Evolutionary conservation across 371 early-diverging fungal genomes (phyloP), one percentile per base, ranked within the genome.

Genomic region (Mortierella sp.): DNA sequence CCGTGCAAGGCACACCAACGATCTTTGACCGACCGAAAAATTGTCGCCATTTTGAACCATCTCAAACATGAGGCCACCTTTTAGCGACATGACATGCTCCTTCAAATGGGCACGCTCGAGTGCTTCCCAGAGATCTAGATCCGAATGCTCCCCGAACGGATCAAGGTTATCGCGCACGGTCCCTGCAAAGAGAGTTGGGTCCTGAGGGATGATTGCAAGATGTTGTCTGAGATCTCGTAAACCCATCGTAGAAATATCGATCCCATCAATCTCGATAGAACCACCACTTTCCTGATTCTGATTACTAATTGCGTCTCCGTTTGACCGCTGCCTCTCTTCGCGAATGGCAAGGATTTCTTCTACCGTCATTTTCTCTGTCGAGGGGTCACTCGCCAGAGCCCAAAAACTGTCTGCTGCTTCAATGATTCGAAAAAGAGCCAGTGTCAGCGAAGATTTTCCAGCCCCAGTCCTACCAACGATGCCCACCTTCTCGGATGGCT

Each of bases 131-230:
- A 91, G 62, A 7, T 75, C 80, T 48, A 71, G 69, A 53, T 93
- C 93, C 11, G 75, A 55, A 57, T 76, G 80, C 67, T 90, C 84
- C 48, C 58, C 69, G 28, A 91, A 87, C 5, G 91, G 90, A 70
- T 93, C 91, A 44, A 94, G 71, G 75, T 89, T 89, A 47, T 75
- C 76, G 26, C 89, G 80, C 30, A 89, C 66, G 0, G 87, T 85
- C n/a, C 90, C 96, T 15, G 89, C 88, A 85, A 96, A 98, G 23
- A 98, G 81, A 19, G 94, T 92, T 2, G 97, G 95, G 66, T 97
- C 98, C 84, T 98, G 99, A 26, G 99, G 98, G 74, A 98, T 96
- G 66, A 98, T 96, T 0, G 96, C 87, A 30, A 93, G 81, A 18
- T 88, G 89, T 37, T 89, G 90, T 37, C 94, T 85, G 51, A 97